Percentiles rank a stretch among this genome's conserved stretches.
phyloP scores from a whole-genome alignment of 73 alveolate genomes.

The Paramecium sonneborni region DNA sequence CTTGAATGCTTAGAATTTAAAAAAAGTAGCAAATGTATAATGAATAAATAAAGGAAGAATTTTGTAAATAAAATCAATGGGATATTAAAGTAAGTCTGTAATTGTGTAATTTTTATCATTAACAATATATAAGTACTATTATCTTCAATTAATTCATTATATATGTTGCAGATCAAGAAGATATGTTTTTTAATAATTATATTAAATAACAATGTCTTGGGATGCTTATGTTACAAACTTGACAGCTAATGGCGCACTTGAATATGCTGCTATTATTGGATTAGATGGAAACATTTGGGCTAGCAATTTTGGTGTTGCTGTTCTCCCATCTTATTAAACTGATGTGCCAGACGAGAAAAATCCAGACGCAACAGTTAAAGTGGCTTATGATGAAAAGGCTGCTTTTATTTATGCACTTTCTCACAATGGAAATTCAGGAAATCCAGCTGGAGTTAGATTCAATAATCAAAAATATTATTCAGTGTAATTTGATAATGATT shows the following conservation, averaged over 20 bases:
- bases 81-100: neutral
- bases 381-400: conserved; percentile 26
- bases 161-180: neutral
- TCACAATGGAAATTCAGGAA: neutral
- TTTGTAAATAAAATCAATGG: neutral
- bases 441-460: conserved; percentile 40
- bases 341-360: conserved; percentile 9
- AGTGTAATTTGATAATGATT: neutral
- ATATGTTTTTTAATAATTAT: neutral
- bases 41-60: neutral
- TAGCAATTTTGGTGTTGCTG: conserved; percentile 21
- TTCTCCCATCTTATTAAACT: neutral
- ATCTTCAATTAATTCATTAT: conserved; percentile 13
- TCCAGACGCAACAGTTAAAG: neutral
- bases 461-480: conserved; percentile 43
- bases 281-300: conserved; percentile 53
- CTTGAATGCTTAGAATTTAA: neutral
- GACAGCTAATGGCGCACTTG: conserved; percentile 17
- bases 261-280: conserved; percentile 48
- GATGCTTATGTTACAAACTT: conserved; percentile 35
- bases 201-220: conserved; percentile 35
- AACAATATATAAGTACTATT: neutral
- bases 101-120: neutral
- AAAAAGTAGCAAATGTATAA: neutral
- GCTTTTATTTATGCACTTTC: neutral